These are phyloP conservation scores for Auxenochlorella pyrenoidosa DNA, from an alignment of 139 green algal genomes.

Conservation along the genomic window DNA sequence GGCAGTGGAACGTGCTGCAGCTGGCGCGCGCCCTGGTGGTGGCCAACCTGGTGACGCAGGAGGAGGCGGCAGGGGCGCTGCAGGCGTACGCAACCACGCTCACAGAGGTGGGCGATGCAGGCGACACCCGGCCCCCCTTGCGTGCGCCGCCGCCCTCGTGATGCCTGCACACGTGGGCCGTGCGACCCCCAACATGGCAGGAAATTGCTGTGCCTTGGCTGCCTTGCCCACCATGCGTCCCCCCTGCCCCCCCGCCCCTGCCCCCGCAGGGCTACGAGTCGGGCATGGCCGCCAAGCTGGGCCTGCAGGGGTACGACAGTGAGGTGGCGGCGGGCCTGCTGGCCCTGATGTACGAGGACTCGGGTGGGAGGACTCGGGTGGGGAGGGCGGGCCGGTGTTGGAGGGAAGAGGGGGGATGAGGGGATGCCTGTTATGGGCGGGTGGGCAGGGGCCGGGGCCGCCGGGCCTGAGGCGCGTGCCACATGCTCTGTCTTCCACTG, in stretches of 20 bases:
- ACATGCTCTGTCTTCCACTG: no score
- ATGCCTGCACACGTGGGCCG: no score
- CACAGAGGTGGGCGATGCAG: conserved; percentile 14
- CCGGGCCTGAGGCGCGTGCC: no score
- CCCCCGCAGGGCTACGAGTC: conserved; percentile 50
- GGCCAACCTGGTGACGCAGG: conserved; percentile 48
- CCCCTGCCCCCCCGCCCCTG: not conserved
- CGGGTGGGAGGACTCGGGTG: conserved; percentile 3
- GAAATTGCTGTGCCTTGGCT: not conserved
- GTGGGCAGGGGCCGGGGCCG: no score
- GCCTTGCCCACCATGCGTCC: not conserved
- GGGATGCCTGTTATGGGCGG: no score
- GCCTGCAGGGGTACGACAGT: conserved; percentile 70
- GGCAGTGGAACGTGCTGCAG: conserved; percentile 76
- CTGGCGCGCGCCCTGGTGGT: conserved; percentile 73
- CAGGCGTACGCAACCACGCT: conserved; percentile 61
- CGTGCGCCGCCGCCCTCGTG: no score
- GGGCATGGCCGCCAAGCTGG: conserved; percentile 80
- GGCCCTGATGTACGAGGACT: conserved; percentile 28
- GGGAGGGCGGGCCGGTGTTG: no score
- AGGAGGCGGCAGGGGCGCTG: conserved; percentile 68
- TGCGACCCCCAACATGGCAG: no score
- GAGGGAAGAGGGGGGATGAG: no score
- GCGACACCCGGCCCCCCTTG: no score
- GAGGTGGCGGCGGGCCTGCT: conserved; percentile 43